phyloP scores from a whole-genome alignment of 768 basidiomycete genomes.

The Russula abietina region DNA sequence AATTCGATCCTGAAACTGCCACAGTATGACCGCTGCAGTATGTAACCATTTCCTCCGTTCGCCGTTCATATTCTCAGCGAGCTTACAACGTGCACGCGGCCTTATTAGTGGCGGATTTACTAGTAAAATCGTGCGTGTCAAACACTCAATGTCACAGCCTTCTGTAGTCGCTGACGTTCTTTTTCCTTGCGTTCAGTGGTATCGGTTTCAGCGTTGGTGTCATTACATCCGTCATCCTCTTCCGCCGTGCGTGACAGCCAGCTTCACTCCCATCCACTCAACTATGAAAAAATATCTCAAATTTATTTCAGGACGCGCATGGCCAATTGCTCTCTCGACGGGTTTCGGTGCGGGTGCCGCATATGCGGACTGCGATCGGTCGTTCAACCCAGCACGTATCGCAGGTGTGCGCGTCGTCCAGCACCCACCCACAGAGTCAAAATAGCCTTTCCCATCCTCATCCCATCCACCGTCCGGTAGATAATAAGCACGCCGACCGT shows the following conservation, averaged over 20 bases:
- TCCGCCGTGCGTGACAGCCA: slow-evolving; percentile 64
- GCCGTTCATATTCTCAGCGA: not conserved
- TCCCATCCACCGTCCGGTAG: not conserved
- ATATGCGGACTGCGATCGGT: slow-evolving; percentile 88
- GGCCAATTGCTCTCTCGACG: slow-evolving; percentile 82
- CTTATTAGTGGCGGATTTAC: slow-evolving; percentile 66
- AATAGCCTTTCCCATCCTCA: slow-evolving; percentile 1
- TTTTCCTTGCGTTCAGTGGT: slow-evolving; percentile 47
- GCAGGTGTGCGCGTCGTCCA: slow-evolving; percentile 73
- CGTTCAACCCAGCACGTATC: slow-evolving; percentile 86
- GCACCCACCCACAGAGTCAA: slow-evolving; percentile 25
- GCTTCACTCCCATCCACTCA: slow-evolving; percentile 1
- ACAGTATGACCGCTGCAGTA: slow-evolving; percentile 78
- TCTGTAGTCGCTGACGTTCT: not conserved
- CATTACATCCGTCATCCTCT: slow-evolving; percentile 82
- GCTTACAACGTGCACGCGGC: slow-evolving; percentile 4
- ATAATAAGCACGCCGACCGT: not conserved
- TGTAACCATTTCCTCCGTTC: not conserved
- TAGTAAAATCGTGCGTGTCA: slow-evolving; percentile 75
- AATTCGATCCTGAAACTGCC: not conserved
- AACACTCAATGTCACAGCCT: not conserved
- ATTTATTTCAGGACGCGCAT: slow-evolving; percentile 65
- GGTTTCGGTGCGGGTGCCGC: slow-evolving; percentile 85
- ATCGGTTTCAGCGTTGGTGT: slow-evolving; percentile 88
- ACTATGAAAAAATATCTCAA: slow-evolving; percentile 8